These are phyloP conservation scores for Leptosphaerulina australis DNA, from an alignment of 2,329 filamentous ascomycete genomes.

Conservation along the genomic window DNA sequence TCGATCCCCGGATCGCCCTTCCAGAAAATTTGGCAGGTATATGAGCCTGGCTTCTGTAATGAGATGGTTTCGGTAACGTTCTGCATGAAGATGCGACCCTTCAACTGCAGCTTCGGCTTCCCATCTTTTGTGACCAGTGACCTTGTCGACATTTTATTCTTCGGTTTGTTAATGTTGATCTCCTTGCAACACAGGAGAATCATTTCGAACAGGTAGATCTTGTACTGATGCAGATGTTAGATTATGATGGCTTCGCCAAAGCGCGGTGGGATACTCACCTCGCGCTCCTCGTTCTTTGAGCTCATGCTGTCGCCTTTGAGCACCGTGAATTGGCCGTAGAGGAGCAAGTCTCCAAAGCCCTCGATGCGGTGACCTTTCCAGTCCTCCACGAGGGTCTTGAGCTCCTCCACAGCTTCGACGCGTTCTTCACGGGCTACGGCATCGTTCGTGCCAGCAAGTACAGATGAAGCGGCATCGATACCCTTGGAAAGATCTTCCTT, in stretches of 20 bases:
- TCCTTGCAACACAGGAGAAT: conserved; percentile 98
- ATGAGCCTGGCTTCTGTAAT: conserved; percentile 84
- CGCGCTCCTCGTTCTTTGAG: conserved; percentile 82
- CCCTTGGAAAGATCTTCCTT: conserved; percentile 76
- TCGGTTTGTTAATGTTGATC: conserved; percentile 80
- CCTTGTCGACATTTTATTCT: conserved; percentile 72
- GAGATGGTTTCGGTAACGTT: conserved; percentile 96
- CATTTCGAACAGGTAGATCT: conserved; percentile 95
- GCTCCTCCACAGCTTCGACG: conserved; percentile 80
- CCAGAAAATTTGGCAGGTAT: conserved; percentile 98
- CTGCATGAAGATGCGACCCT: conserved; percentile 98
- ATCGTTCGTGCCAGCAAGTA: conserved; percentile 84
- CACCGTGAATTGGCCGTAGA: conserved; percentile 90
- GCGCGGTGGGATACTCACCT: conserved; percentile 61
- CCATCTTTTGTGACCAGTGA: conserved; percentile 71
- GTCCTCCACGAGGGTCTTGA: conserved; percentile 85
- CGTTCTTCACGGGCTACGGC: conserved; percentile 88
- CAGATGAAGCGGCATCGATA: conserved; percentile 79
- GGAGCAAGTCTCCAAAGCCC: conserved; percentile 85
- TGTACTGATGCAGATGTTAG: conserved; percentile 68
- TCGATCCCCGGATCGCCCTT: conserved; percentile 95
- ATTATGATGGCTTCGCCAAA: not conserved
- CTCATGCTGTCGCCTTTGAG: conserved; percentile 79
- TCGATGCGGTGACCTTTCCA: conserved; percentile 95
- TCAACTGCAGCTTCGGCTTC: conserved; percentile 81